Conservation (phyloP, 306 rosid genomes). For the Hippophae rhamnoides region DNA sequence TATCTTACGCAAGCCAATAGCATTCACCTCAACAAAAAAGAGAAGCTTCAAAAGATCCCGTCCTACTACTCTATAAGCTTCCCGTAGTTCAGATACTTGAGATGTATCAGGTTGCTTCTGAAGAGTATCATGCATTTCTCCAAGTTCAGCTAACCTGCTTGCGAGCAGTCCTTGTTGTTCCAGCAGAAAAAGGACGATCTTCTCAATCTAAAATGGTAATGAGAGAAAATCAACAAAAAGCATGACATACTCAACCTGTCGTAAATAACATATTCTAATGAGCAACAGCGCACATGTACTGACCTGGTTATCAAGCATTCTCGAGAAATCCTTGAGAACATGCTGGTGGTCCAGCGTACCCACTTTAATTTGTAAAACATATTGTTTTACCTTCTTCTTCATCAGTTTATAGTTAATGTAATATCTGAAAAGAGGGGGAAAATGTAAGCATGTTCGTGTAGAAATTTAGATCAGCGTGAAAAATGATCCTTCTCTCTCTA, state of each 20-base stretch:
- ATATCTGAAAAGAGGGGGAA: slow-evolving; percentile 39
- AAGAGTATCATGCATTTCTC: slow-evolving; percentile 49
- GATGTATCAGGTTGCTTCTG: slow-evolving; percentile 67
- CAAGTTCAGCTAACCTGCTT: slow-evolving; percentile 74
- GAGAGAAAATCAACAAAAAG: slow-evolving; percentile 13
- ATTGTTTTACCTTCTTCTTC: slow-evolving; percentile 84
- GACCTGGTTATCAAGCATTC: slow-evolving; percentile 95
- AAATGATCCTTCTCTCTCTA: neutral
- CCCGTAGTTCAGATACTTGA: slow-evolving; percentile 58
- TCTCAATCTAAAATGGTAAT: slow-evolving; percentile 69
- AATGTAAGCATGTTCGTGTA: slow-evolving; percentile 9
- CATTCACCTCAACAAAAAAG: slow-evolving; percentile 81
- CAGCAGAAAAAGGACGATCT: slow-evolving; percentile 79
- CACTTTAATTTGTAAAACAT: slow-evolving; percentile 75
- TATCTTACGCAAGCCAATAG: slow-evolving; percentile 94
- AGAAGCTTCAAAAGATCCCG: slow-evolving; percentile 80
- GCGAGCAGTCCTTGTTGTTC: slow-evolving; percentile 99
- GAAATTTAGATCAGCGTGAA: neutral
- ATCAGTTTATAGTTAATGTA: slow-evolving; percentile 91
- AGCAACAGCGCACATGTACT: slow-evolving; percentile 4
- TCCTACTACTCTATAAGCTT: slow-evolving; percentile 76
- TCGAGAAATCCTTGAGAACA: slow-evolving; percentile 92
- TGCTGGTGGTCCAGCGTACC: slow-evolving; percentile 74
- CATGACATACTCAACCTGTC: slow-evolving; percentile 6
- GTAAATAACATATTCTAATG: neutral